Evolutionary conservation across 2,329 filamentous ascomycete genomes (phyloP), one percentile per base, ranked within the genome.

Genomic region (Epichloe bromicola): DNA sequence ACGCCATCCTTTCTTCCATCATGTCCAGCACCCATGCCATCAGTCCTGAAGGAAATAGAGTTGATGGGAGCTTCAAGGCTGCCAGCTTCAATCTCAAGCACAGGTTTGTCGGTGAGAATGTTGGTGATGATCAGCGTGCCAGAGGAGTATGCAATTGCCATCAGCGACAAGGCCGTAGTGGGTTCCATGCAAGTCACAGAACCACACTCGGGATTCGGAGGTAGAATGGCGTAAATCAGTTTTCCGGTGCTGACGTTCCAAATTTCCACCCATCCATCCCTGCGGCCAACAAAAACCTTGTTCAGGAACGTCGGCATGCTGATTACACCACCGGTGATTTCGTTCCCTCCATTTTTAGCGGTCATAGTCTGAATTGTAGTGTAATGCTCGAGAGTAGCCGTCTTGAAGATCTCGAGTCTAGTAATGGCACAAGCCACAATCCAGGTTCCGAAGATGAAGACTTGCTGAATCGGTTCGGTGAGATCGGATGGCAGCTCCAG

Each of bases 211-310:
- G 83, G 74, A 8, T 79, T 78, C 0, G 86, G 83, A 1, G 93
- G 86, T 14, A 93, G 72, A 48, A 98, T 83, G 2, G 89, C 94
- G 67, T 96, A 94, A 30, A 98, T 80, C 50, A 96, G 75, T 66
- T 94, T 95, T 46, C 80, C 90, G 3, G 88, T 95, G 63, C 86
- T 94, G 54, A 98, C 74, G 63, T 98, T 98, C 91, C 93, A 98
- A 48, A 98, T 95, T 63, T 98, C 93, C 8, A 96, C 83, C 66
- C 83, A 85, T 6, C 93, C 93, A 65, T 98, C 89, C 56, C 79
- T 79, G 60, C 88, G 83, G 10, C 88, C 94, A 3, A 88, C 86
- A 57, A 97, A 88, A 43, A 98, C 79, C 68, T 98, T 98, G 74
- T 98, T 98, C 54, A 98, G 69, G 66, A 89, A 95, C 0, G 93